Conservation (phyloP, 2,329 filamentous ascomycete genomes). For the Sporothrix mexicana region DNA sequence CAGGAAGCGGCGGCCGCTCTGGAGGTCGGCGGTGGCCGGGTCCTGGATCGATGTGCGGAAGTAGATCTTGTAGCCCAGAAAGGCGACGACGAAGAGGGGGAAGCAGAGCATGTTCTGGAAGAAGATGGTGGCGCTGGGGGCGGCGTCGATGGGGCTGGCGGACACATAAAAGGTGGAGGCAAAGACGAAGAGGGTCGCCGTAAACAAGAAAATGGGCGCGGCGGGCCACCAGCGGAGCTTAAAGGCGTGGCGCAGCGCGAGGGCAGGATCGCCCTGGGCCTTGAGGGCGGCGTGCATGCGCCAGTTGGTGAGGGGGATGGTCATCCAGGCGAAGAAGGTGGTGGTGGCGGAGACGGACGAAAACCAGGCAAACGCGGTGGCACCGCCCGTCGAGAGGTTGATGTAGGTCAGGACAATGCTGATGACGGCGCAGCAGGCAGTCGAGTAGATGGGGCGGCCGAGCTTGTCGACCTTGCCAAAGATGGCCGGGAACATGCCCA, state of each 20-base stretch:
- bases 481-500: constrained; percentile 35
- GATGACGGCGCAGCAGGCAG: constrained; percentile 27
- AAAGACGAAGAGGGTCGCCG: constrained; percentile 32
- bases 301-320: constrained; percentile 35
- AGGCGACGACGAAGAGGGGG: constrained; percentile 33
- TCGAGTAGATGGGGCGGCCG: constrained; percentile 34
- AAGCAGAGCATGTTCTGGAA: constrained; percentile 36
- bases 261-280: constrained; percentile 34
- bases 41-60: constrained; percentile 35
- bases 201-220: constrained; percentile 29
- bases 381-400: constrained; percentile 33
- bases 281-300: constrained; percentile 34
- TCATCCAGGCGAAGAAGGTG: constrained; percentile 36
- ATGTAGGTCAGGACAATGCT: constrained; percentile 36
- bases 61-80: constrained; percentile 34
- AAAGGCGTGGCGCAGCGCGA: constrained; percentile 32
- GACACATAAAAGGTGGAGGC: constrained; percentile 33
- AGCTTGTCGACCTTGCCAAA: constrained; percentile 33
- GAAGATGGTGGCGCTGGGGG: constrained; percentile 29
- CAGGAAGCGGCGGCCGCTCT: constrained; percentile 33
- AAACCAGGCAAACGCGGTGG: constrained; percentile 34
- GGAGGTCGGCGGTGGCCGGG: constrained; percentile 32
- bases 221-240: constrained; percentile 32
- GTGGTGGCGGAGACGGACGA: constrained; percentile 35
- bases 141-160: constrained; percentile 32